A percentile compares a stretch with the other conserved stretches of the same genome.
These are phyloP conservation scores for Amauroascus verrucosus DNA, from an alignment of 2,329 filamentous ascomycete genomes.

Conservation along the genomic window DNA sequence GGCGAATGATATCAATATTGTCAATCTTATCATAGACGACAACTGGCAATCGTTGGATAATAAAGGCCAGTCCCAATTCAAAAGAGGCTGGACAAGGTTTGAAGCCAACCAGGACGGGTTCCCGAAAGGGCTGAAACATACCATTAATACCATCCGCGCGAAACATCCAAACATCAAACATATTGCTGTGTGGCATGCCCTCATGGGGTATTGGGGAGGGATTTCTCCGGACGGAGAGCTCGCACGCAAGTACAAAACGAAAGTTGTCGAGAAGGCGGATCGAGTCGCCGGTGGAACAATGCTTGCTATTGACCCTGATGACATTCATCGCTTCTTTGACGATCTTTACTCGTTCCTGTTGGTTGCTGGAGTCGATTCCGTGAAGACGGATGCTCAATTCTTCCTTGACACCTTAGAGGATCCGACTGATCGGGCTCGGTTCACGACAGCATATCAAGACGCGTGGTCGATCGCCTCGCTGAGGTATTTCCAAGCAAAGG, in stretches of 20 bases:
- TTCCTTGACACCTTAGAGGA: conserved; percentile 66
- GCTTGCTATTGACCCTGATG: conserved; percentile 61
- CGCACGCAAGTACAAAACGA: conserved; percentile 67
- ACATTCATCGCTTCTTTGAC: conserved; percentile 67
- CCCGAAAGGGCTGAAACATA: conserved; percentile 64
- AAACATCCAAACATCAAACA: conserved; percentile 65
- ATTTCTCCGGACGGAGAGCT: conserved; percentile 66
- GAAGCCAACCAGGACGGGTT: conserved; percentile 75
- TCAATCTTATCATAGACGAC: conserved; percentile 88
- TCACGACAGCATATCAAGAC: conserved; percentile 70
- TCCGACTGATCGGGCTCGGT: conserved; percentile 57
- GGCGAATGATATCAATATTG: conserved; percentile 62
- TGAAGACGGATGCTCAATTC: conserved; percentile 91
- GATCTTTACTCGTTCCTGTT: conserved; percentile 84
- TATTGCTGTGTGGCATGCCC: conserved; percentile 87
- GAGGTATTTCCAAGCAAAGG: conserved; percentile 63
- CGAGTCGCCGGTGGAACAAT: conserved; percentile 53
- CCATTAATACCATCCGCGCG: conserved; percentile 57
- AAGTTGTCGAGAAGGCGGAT: conserved; percentile 45
- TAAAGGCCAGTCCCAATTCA: conserved; percentile 43
- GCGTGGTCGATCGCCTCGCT: conserved; percentile 72
- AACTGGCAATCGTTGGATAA: conserved; percentile 78
- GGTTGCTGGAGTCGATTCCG: conserved; percentile 64
- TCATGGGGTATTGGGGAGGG: conserved; percentile 83
- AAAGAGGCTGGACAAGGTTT: conserved; percentile 62